Base-by-base conservation (phyloP, 352 stramenopile genomes). In the Phytophthora tubulina region DNA sequence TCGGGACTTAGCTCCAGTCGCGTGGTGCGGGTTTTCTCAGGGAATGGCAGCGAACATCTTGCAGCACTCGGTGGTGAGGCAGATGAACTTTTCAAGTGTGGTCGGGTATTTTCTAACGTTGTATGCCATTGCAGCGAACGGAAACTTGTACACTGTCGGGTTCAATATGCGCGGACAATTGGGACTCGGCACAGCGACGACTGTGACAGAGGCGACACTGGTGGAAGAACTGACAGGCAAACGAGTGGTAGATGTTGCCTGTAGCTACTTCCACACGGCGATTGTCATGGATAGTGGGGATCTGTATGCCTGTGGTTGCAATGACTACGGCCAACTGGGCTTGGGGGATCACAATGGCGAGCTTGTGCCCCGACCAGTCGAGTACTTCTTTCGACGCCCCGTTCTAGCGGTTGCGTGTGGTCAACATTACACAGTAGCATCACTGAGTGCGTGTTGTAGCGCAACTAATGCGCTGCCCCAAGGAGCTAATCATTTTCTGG, bases 221-320 rank as follows among this genome's bases (percentile, higher is more conserved):
- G 85, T 94, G 39, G 56, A 76, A 13, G 72, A 66, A 36, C 61
- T 94, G 14, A 31, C 41, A 11, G 75, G 63, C 56, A 86, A 88
- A 36, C 77, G 79, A n/a, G 89, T 97, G 14, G 70, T 87, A 1
- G 76, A 94, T 42, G 93, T 95, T 7, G 85, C 87, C 4, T 98
- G 93, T 71, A 98, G 93, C 74, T 98, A 98, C 67, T 98, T 98
- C 67, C 95, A 98, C 81, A 97, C 85, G 1, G 75, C 93, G 38
- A 82, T 98, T 38, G 77, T 93, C 27, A 94, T 85, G 30, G 78
- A 84, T 14, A 87, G 90, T 35, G 90, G 91, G 10, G 82, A 94
- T 38, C 70, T 98, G 36, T 97, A 88, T 46, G 70, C 89, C 8
- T 98, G 95, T 50, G 95, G 95, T 2, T 90, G 93, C 39, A 98